These are phyloP conservation scores for Neodidymelliopsis sp. DNA, from an alignment of 2,329 filamentous ascomycete genomes.

Conservation along the genomic window DNA sequence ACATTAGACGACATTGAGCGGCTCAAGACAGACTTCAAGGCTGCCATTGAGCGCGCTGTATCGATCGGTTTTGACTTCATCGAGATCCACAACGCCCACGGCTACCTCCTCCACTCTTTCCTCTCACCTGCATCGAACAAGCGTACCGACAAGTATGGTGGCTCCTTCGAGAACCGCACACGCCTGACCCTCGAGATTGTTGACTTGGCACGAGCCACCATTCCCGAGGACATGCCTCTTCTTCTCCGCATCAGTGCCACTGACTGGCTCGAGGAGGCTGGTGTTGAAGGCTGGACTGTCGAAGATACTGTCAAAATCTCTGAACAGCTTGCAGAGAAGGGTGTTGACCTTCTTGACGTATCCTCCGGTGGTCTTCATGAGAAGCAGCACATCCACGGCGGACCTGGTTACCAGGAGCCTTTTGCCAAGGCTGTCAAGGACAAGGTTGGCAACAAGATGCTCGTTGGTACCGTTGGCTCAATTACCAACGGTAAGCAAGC, in stretches of 20 bases:
- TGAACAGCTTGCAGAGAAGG: constrained; percentile 70
- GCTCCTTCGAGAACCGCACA: constrained; percentile 74
- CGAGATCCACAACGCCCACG: constrained; percentile 82
- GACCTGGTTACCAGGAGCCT: constrained; percentile 76
- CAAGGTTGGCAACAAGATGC: constrained; percentile 73
- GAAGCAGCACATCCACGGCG: constrained; percentile 65
- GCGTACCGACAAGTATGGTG: constrained; percentile 72
- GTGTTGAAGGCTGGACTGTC: constrained; percentile 69
- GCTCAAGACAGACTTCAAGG: constrained; percentile 69
- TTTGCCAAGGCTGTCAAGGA: constrained; percentile 76
- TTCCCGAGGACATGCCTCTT: constrained; percentile 73
- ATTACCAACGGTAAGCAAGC: constrained; percentile 76
- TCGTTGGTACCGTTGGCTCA: constrained; percentile 77
- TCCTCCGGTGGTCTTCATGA: constrained; percentile 76
- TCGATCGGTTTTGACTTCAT: constrained; percentile 76
- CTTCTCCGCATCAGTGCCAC: constrained; percentile 77
- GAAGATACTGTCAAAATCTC: constrained; percentile 71
- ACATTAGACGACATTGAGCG: constrained; percentile 71
- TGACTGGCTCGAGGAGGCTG: constrained; percentile 74
- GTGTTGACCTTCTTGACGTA: constrained; percentile 85
- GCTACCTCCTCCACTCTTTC: constrained; percentile 77
- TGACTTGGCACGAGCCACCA: constrained; percentile 66
- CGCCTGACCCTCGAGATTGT: constrained; percentile 73
- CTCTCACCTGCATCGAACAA: constrained; percentile 73
- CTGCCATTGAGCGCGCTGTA: constrained; percentile 63